phyloP scores from a whole-genome alignment of 331 rosid genomes.

The Ulmus americana region DNA sequence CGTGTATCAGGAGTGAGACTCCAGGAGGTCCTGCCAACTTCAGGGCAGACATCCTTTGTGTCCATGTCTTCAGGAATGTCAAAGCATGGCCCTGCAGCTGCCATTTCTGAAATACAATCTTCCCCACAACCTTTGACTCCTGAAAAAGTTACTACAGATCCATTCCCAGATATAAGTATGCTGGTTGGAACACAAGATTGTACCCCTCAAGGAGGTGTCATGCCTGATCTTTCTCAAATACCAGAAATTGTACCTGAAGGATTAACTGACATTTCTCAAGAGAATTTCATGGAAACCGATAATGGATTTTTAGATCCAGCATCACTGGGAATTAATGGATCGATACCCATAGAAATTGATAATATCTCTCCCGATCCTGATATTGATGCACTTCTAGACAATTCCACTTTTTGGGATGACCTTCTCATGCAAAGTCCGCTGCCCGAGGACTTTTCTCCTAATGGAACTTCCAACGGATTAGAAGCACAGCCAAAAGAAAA shows the following conservation, averaged over 20 bases:
- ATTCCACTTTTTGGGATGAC: conserved; percentile 57
- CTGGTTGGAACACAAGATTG: conserved; percentile 41
- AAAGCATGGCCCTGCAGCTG: conserved; percentile 29
- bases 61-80: conserved; percentile 33
- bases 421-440: conserved; percentile 43
- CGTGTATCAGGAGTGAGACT: conserved; percentile 64
- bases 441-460: conserved; percentile 43
- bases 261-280: conserved; percentile 42
- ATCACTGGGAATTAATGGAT: conserved; percentile 37
- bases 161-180: conserved; percentile 32
- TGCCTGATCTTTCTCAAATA: conserved; percentile 58
- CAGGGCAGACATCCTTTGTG: conserved; percentile 44
- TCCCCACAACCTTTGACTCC: conserved; percentile 37
- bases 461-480: conserved; percentile 32
- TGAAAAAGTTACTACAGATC: conserved; percentile 29
- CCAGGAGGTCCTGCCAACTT: conserved; percentile 66
- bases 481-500: conserved; percentile 52
- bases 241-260: conserved; percentile 45
- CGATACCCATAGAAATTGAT: conserved; percentile 54
- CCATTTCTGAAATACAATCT: conserved; percentile 43
- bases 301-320: conserved; percentile 38
- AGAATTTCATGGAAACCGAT: conserved; percentile 40
- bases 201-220: conserved; percentile 45
- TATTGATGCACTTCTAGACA: conserved; percentile 53
- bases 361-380: conserved; percentile 51